Percentiles rank a stretch among this genome's conserved stretches.
Conservation (phyloP, 345 rosid species). For the Hibiscus syriacus region DNA sequence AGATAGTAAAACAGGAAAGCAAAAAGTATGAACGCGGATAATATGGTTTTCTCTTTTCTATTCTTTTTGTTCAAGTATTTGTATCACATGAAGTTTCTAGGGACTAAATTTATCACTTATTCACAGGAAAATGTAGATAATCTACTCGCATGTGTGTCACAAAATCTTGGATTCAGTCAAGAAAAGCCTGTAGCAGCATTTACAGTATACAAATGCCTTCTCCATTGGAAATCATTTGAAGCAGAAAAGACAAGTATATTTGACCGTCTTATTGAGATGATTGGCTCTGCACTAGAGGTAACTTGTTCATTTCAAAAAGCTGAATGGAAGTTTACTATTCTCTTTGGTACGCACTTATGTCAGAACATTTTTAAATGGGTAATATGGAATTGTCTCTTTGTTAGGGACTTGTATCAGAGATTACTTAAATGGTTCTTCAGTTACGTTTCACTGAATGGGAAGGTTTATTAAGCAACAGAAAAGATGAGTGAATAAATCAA, state of each 20-base stretch:
- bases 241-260: conserved; percentile 88
- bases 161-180: conserved; percentile 62
- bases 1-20: conserved; percentile 50
- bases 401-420: not conserved
- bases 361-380: not conserved
- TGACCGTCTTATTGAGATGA: conserved; percentile 85
- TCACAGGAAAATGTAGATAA: conserved; percentile 67
- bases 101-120: conserved; percentile 9
- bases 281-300: conserved; percentile 91
- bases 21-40: conserved; percentile 34
- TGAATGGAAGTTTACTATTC: not conserved
- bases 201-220: conserved; percentile 86
- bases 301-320: not conserved
- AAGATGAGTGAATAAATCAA: not conserved
- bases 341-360: too few species aligned
- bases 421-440: conserved; percentile 4
- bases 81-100: not conserved
- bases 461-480: not conserved
- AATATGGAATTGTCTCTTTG: not conserved
- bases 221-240: conserved; percentile 84
- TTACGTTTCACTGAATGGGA: not conserved
- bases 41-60: conserved; percentile 4
- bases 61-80: not conserved
- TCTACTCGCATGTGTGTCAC: conserved; percentile 53
- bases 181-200: conserved; percentile 79